Evolutionary conservation across 2,329 filamentous ascomycete genomes (phyloP).

Genomic region (Trichoderma gracile): DNA sequence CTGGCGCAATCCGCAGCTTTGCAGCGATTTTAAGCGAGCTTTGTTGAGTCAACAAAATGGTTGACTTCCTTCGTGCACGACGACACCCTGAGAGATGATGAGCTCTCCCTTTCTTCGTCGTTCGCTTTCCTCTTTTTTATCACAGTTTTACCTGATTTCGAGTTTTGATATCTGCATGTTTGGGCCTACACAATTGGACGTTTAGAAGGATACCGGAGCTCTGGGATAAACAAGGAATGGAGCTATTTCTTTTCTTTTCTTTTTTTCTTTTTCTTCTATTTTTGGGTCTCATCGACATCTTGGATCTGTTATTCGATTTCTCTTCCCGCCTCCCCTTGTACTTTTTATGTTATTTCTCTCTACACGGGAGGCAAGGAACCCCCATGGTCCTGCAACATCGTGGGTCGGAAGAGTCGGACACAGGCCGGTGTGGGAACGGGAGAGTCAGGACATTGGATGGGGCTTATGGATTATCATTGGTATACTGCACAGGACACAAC

Average conservation of each 20-base stretch:
- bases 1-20: not conserved
- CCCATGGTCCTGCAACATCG: not conserved
- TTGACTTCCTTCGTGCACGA: not conserved
- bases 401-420: constrained; percentile 14
- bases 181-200: not conserved
- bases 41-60: not conserved
- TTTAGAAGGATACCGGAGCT: constrained; percentile 21
- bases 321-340: not conserved
- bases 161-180: not conserved
- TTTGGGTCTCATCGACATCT: not conserved
- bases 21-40: not conserved
- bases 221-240: constrained; percentile 22
- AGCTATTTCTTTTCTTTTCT: not conserved
- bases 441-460: constrained; percentile 10
- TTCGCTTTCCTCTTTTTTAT: not conserved
- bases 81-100: constrained; percentile 2
- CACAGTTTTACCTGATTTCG: not conserved
- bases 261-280: not conserved
- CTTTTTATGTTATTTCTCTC: not conserved
- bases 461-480: constrained; percentile 2
- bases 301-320: not conserved
- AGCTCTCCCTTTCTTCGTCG: not conserved
- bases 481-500: constrained; percentile 3
- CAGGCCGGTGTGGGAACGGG: constrained; percentile 8
- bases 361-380: not conserved